Evolutionary conservation across 2,329 filamentous ascomycete species (phyloP), one percentile per base, ranked within the genome.

Genomic region (Colletotrichum theobromicola): DNA sequence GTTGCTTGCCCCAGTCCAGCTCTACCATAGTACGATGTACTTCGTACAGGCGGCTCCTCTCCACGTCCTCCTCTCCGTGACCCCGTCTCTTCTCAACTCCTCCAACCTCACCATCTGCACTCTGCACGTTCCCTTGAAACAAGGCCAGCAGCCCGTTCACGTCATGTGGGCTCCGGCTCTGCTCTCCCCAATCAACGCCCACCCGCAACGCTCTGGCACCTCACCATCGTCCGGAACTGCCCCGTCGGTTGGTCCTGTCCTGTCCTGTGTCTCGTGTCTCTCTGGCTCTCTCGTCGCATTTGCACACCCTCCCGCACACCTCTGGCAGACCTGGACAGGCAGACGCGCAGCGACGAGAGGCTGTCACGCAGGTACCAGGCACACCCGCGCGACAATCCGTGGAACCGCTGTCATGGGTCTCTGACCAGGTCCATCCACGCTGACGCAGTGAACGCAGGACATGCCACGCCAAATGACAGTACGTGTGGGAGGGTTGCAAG

Each of bases 121-220:
- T 32, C 66, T 69, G 58, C 66, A 73, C 61, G 65, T 73, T 55
- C 67, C 61, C 32, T 61, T 71, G 71, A 74, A 74, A 74, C 71
- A 70, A 58, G 71, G 53, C 67, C 67, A 64, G 37, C 28, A 64
- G 34, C 46, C 58, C 21, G 26, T 42, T 58, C 66, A 46, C 46
- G 58, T 73, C 35, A 26, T 70, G 42, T 35, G 34, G 46, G 58
- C 34, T 32, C 5, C 15, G 28, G 57, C 57, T 61, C 57, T 61
- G 28, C 35, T 46, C 30, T 61, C 28, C 24, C 32, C 61, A 18
- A 46, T 50, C n/a, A 28, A 60, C 55, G 18, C 16, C 28, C 55
- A 42, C 28, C 28, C 18, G 5, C 26, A 50, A 66, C 50, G 16
- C 66, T 70, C 21, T 64, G 66, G 35, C 63, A 30, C 18, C 42